These are phyloP conservation scores for Barnettozyma botsteinii DNA, from an alignment of 805 yeast species.

Conservation along the genomic window DNA sequence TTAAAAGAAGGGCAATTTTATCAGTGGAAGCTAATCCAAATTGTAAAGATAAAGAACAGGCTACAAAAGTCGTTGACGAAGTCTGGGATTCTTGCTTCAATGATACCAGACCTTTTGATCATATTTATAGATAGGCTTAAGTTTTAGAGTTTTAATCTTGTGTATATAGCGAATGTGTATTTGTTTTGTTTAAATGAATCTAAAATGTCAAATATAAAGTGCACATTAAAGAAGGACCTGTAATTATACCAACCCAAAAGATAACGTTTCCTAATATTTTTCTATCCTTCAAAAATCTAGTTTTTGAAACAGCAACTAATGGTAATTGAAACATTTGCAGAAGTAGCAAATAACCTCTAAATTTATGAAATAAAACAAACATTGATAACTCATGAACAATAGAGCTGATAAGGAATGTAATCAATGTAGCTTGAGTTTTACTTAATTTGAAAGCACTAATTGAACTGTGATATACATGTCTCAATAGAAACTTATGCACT, in stretches of 20 bases:
- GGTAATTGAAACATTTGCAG: slow-evolving; percentile 90
- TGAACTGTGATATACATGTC: slow-evolving; percentile 93
- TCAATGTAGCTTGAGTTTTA: slow-evolving; percentile 62
- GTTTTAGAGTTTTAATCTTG: no score
- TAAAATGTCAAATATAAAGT: slow-evolving; percentile 75
- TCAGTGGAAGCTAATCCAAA: slow-evolving; percentile 84
- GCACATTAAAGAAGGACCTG: slow-evolving; percentile 87
- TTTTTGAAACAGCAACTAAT: slow-evolving; percentile 56
- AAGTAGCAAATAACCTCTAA: slow-evolving; percentile 73
- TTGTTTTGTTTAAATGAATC: not conserved
- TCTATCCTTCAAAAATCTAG: slow-evolving; percentile 48
- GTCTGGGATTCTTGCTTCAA: slow-evolving; percentile 92
- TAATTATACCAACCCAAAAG: slow-evolving; percentile 88
- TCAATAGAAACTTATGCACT: slow-evolving; percentile 78
- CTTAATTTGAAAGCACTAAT: slow-evolving; percentile 68
- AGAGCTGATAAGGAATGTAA: slow-evolving; percentile 77
- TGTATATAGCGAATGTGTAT: slow-evolving; percentile 1
- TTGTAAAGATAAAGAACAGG: slow-evolving; percentile 68
- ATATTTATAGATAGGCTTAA: slow-evolving; percentile 59
- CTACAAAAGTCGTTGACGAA: slow-evolving; percentile 71
- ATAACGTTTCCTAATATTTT: slow-evolving; percentile 68
- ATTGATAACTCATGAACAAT: slow-evolving; percentile 87
- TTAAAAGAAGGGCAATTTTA: slow-evolving; percentile 77
- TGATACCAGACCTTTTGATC: slow-evolving; percentile 94
- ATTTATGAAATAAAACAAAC: slow-evolving; percentile 75